Conservation (phyloP, 192 early-diverging fungal species). For the Mortierella claussenii region DNA sequence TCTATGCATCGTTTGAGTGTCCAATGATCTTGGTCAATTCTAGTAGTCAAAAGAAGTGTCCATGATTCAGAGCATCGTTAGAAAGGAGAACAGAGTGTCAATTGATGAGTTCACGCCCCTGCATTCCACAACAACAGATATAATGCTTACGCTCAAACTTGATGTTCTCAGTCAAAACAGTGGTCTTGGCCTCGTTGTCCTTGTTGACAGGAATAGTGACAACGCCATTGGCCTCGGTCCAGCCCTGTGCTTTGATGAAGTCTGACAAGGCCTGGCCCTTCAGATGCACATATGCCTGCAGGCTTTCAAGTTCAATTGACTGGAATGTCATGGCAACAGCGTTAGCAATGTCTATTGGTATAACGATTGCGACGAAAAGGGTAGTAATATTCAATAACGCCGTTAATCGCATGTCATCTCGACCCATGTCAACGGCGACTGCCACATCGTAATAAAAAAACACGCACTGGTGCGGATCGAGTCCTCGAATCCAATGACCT, state of each 20-base stretch:
- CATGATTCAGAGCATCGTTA: too few species aligned
- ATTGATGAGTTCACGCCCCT: too few species aligned
- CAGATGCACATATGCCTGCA: conserved; percentile 76
- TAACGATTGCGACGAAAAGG: too few species aligned
- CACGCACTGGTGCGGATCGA: conserved; percentile 70
- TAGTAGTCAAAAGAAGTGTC: conserved; percentile 13
- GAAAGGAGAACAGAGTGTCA: too few species aligned
- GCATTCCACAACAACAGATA: neutral
- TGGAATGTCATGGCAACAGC: conserved; percentile 86
- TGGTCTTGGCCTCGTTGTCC: conserved; percentile 88
- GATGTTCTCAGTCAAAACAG: conserved; percentile 88
- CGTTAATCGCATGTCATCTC: neutral
- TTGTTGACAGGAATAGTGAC: conserved; percentile 81
- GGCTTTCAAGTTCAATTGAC: conserved; percentile 69
- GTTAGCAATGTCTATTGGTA: conserved; percentile 69
- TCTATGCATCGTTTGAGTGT: conserved; percentile 51
- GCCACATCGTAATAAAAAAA: neutral
- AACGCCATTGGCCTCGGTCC: conserved; percentile 67
- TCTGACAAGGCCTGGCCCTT: conserved; percentile 69
- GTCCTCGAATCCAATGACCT: conserved; percentile 77
- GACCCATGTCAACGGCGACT: neutral
- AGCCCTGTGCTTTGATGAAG: conserved; percentile 68
- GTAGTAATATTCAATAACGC: neutral
- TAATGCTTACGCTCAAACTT: conserved; percentile 78
- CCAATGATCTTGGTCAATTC: conserved; percentile 53